Base-by-base conservation (phyloP, 1,284 basidiomycete species). In the Vanrija pseudolonga region DNA sequence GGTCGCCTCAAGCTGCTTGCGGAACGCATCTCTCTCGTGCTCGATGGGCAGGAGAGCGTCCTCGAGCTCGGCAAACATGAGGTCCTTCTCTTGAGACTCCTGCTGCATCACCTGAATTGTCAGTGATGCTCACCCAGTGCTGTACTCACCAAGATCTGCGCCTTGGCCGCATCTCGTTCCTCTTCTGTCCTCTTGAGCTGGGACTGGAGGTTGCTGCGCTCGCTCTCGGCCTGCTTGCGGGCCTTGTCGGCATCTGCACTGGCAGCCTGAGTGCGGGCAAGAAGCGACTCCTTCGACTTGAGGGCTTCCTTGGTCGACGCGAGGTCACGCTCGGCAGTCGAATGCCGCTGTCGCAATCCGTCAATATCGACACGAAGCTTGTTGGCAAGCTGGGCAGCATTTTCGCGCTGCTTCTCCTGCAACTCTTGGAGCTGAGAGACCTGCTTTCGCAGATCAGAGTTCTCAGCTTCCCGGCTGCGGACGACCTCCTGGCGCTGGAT, bases 381-480 rank as follows among this genome's bases (percentile, higher is more conserved):
- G 63, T 69, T 74, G 46, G 67, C 69, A 17, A 62, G 64, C 54
- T 64, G 64, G 4, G 49, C 44, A 0, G 60, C 49, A 41, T 68
- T 64, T 53, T 67, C 70, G 42, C 58, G 66, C 50, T 71, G 63
- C 50, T 69, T 65, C 36, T 73, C 69, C 12, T 68, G 58, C 6
- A 65, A 56, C 45, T 65, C 61, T 47, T 71, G 68, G 6, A 65
- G 60, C 5, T 57, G 46, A 0, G 74, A 68, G 36, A 84, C 83
- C 67, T 92, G 86, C 11, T 74, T 73, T n/a, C 94, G 86, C 11
- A 97, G 78, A 24, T 84, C 80, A 1, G 77, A 73, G 18, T 96
- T 82, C 72, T 98, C 94, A 43, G 85, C 82, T 63, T 95, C 92
- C 68, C 87, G 89, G 76, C 88, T 89, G 72, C 87, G 87, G 73